Percentiles rank a stretch among this genome's conserved stretches.
phyloP scores from a whole-genome alignment of 768 basidiomycete genomes.

The Leccinum longicurvipes region DNA sequence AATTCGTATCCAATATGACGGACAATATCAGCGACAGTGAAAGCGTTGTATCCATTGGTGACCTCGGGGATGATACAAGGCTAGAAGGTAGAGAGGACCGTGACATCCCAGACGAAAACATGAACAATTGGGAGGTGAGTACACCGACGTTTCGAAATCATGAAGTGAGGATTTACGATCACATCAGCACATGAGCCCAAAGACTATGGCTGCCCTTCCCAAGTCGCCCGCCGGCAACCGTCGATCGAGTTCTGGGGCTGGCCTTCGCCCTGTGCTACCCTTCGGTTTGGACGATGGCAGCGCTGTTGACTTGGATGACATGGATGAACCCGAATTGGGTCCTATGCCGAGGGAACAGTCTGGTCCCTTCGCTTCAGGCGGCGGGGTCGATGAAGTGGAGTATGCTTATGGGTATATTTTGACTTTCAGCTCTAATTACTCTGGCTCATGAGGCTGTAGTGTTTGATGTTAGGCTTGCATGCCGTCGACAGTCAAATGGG shows the following conservation, averaged over 20 bases:
- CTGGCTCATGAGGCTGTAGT: constrained; percentile 18
- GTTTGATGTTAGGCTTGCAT: constrained; percentile 14
- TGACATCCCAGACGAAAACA: constrained; percentile 69
- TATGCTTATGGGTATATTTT: constrained; percentile 76
- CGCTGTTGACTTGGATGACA: constrained; percentile 67
- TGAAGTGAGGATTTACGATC: background rate
- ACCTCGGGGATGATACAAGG: constrained; percentile 77
- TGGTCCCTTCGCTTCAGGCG: constrained; percentile 72
- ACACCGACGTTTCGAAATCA: background rate
- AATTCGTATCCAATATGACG: constrained; percentile 74
- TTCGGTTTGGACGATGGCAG: constrained; percentile 74
- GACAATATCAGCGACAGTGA: constrained; percentile 94
- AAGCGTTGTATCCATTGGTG: constrained; percentile 86
- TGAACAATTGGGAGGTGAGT: constrained; percentile 95
- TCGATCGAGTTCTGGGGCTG: constrained; percentile 79
- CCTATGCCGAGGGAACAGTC: constrained; percentile 73
- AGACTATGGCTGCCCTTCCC: constrained; percentile 89
- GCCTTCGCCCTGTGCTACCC: constrained; percentile 79
- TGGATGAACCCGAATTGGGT: constrained; percentile 71
- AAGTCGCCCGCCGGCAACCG: constrained; percentile 84
- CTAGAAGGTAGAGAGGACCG: constrained; percentile 63
- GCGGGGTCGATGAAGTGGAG: constrained; percentile 87
- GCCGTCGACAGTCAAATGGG: background rate
- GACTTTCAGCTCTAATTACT: background rate
- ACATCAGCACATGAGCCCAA: constrained; percentile 88